Base-by-base conservation (phyloP, 2,329 filamentous ascomycete species). In the Aspergillus luchuensis region DNA sequence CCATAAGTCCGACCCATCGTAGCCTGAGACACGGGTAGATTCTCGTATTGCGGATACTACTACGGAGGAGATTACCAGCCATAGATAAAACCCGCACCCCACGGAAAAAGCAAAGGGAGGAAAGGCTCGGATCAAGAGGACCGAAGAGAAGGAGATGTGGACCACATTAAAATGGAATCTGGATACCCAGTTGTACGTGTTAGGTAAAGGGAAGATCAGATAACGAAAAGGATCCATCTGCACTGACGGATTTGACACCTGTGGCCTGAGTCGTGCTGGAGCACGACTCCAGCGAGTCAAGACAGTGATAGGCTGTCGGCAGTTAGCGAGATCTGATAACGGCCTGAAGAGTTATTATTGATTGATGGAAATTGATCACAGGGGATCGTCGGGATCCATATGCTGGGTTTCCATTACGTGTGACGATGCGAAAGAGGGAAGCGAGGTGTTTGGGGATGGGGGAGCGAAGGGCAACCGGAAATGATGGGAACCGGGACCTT, bases 151-250 rank as follows among this genome's bases (percentile, higher is more conserved):
- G 33, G 47, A 30, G 47, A 19, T 30, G 47, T 50, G 47, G 47
- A 50, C 47, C 47, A 15, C 47, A 17, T 50, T 50, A 50, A 50
- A 33, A 50, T 30, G 11, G 25, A 50, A 33, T 33, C 25, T 30
- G 30, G 53, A 15, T 19, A 33, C 28, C 43, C 28, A 54, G 30
- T 17, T 54, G 56, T 51, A 47, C 51, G 33, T 47, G 64, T 66
- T 61, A 62, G 59, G 59, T 58, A 63, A 62, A 30, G 39, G 25
- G 25, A 61, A 49, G 66, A 68, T 68, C 66, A 65, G 66, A 68
- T 68, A 68, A 68, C 60, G 47, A 57, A 47, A 30, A 28, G 30
- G 62, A 30, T 52, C 55, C 60, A 55, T 47, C 39, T 47, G 43
- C 53, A 43, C 17, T 33, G 41, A 56, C 41, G 53, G 53, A 28